Conservation (phyloP, 2,329 filamentous ascomycete genomes). For the Alternaria sp. region DNA sequence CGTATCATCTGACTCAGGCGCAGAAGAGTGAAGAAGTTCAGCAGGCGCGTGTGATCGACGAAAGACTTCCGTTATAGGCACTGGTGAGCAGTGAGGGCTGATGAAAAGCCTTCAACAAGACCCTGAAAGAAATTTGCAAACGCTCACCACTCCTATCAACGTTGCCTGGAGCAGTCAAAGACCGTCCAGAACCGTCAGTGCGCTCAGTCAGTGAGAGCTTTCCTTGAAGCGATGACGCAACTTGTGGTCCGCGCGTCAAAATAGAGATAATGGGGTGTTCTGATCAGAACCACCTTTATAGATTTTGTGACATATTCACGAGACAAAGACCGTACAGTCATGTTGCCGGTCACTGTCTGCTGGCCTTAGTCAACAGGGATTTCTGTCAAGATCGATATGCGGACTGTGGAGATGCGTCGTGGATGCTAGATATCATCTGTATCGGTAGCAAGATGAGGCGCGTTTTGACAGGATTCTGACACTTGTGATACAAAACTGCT, state of each 20-base stretch:
- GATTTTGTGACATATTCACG: neutral
- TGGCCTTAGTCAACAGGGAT: neutral
- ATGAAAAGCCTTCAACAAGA: neutral
- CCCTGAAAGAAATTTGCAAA: neutral
- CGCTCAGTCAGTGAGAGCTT: neutral
- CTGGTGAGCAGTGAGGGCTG: neutral
- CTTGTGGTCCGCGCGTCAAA: neutral
- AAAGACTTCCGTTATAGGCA: neutral
- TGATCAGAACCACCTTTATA: neutral
- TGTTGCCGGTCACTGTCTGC: neutral
- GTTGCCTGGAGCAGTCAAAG: neutral
- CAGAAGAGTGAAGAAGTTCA: neutral
- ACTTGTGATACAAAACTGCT: neutral
- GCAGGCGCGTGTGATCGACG: neutral
- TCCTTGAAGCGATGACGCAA: neutral
- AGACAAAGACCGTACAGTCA: neutral
- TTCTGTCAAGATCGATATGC: neutral
- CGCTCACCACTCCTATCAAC: neutral
- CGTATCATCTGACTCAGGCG: neutral
- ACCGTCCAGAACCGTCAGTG: neutral
- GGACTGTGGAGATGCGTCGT: neutral
- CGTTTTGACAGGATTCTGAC: neutral
- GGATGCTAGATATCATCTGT: neutral
- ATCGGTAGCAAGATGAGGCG: neutral
- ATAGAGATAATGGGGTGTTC: neutral